phyloP scores from a whole-genome alignment of 768 basidiomycete species.

The Mycena amicta region DNA sequence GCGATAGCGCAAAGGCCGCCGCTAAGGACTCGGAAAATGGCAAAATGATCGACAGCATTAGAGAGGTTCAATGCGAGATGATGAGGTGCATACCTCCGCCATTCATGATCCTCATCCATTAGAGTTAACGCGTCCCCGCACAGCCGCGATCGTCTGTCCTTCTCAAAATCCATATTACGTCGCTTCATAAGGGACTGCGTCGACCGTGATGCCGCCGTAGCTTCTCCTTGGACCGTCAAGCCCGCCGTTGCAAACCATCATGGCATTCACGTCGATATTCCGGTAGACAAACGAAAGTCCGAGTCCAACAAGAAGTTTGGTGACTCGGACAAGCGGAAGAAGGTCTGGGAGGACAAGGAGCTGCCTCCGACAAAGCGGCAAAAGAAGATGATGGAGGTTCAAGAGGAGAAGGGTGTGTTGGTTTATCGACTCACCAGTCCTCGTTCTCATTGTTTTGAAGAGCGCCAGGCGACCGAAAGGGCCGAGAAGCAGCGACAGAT shows the following conservation, averaged over 20 bases:
- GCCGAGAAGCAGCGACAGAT: constrained; percentile 63
- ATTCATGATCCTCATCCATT: constrained; percentile 1
- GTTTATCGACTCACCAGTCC: constrained; percentile 2
- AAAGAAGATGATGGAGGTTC: constrained; percentile 72
- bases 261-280: constrained; percentile 83
- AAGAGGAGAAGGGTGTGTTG: constrained; percentile 70
- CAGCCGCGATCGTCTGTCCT: constrained; percentile 93
- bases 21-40: constrained; percentile 55
- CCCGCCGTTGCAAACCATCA: constrained; percentile 80
- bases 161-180: constrained; percentile 95
- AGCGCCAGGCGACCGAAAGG: constrained; percentile 71
- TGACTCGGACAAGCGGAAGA: constrained; percentile 92
- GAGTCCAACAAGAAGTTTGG: constrained; percentile 82
- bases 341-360: constrained; percentile 87
- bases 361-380: constrained; percentile 81
- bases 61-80: constrained; percentile 78
- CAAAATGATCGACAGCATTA: constrained; percentile 72
- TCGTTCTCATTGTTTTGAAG: constrained; percentile 32
- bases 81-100: constrained; percentile 63
- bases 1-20: constrained; percentile 55
- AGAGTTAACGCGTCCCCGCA: constrained; percentile 3
- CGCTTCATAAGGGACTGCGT: constrained; percentile 96
- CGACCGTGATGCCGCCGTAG: constrained; percentile 87
- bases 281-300: constrained; percentile 77
- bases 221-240: constrained; percentile 96